Evolutionary conservation across 352 stramenopile genomes (phyloP).

Genomic region (Phytophthora rubi): DNA sequence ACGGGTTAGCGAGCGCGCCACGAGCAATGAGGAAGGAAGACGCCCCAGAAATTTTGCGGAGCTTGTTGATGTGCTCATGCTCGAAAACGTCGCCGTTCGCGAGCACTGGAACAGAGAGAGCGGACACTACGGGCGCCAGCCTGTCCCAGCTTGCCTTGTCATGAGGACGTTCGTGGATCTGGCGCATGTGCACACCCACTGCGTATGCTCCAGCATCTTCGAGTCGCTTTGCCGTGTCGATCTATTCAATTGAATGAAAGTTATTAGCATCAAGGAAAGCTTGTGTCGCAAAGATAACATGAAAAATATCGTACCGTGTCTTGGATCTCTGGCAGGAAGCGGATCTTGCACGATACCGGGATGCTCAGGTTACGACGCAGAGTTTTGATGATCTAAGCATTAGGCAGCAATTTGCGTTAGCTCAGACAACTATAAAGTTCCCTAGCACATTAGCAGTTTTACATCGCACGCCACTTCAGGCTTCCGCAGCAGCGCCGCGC

Average conservation of each 20-base stretch:
- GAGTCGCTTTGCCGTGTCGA: constrained; percentile 67
- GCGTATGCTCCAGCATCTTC: constrained; percentile 71
- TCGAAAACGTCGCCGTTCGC: constrained; percentile 91
- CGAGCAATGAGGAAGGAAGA: constrained; percentile 86
- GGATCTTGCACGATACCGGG: constrained; percentile 90
- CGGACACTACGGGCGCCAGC: constrained; percentile 67
- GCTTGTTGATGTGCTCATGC: constrained; percentile 69
- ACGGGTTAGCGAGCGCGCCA: constrained; percentile 84
- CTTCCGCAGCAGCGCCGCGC: constrained; percentile 88
- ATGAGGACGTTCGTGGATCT: constrained; percentile 67
- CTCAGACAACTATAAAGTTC: neutral
- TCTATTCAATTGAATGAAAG: constrained; percentile 33
- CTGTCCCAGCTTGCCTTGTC: constrained; percentile 80
- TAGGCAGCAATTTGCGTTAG: neutral
- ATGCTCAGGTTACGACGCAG: constrained; percentile 82
- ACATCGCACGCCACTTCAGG: constrained; percentile 89
- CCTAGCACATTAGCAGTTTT: constrained; percentile 8
- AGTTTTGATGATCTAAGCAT: constrained; percentile 77
- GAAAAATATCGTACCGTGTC: constrained; percentile 55
- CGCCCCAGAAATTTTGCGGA: constrained; percentile 66
- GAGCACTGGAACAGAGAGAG: constrained; percentile 81
- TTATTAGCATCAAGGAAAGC: neutral
- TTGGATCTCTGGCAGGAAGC: constrained; percentile 66
- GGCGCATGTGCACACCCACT: constrained; percentile 76
- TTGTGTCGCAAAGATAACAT: neutral